A percentile compares a stretch with the other conserved stretches of the same genome.
Evolutionary conservation across 2,329 filamentous ascomycete species (phyloP).

Genomic region (Hypoxylon sp.): DNA sequence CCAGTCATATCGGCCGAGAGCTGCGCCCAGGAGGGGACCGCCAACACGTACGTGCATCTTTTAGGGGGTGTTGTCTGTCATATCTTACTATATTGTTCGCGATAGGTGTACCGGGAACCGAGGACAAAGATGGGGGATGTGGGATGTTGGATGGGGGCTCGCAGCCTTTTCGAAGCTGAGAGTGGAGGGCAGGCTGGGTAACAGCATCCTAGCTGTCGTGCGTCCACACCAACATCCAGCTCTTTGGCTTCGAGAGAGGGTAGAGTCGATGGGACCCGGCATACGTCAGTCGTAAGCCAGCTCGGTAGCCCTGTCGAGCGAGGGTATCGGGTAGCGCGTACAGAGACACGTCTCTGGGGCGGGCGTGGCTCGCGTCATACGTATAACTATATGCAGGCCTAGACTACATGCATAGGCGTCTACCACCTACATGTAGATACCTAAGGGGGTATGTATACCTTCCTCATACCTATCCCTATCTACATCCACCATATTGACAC

Average conservation of each 20-base stretch:
- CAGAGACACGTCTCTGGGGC: too few relatives aligned
- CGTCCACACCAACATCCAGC: conserved; percentile 8
- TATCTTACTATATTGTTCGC: not conserved
- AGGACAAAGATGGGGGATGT: not conserved
- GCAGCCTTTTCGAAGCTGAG: not conserved
- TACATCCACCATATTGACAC: too few relatives aligned
- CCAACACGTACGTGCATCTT: conserved; percentile 26
- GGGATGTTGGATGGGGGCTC: too few relatives aligned
- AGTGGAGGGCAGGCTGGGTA: not conserved
- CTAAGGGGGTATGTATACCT: too few relatives aligned
- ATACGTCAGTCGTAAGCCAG: conserved; percentile 15
- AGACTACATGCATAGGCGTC: too few relatives aligned
- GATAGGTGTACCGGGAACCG: conserved; percentile 20
- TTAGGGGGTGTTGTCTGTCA: too few relatives aligned
- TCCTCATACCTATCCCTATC: too few relatives aligned
- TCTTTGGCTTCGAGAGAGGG: not conserved
- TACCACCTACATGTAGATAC: too few relatives aligned
- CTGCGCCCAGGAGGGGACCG: conserved; percentile 3
- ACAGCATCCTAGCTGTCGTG: conserved; percentile 3
- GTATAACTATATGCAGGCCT: conserved; percentile 15
- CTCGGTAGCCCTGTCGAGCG: too few relatives aligned
- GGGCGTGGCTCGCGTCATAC: conserved; percentile 31
- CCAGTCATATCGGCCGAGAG: conserved; percentile 17
- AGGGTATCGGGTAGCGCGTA: too few relatives aligned
- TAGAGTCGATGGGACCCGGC: not conserved